Evolutionary conservation across 441 rosid species (phyloP).

Genomic region (Hura crepitans): DNA sequence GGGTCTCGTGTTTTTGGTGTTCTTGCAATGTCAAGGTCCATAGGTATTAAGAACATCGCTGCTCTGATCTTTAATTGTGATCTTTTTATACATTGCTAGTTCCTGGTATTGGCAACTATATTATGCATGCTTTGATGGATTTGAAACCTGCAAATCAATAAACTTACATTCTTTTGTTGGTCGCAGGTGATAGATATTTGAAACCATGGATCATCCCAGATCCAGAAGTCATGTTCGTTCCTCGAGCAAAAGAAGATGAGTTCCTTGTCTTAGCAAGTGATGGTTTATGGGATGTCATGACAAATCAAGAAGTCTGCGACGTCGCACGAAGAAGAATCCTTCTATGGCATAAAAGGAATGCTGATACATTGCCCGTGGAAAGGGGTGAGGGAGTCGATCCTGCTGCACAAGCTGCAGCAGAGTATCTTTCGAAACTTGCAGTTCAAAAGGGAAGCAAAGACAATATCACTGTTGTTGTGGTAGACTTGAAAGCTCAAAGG

Average conservation of each 20-base stretch:
- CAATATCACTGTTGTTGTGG: slow-evolving; percentile 59
- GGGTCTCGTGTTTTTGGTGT: slow-evolving; percentile 84
- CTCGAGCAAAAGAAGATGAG: slow-evolving; percentile 70
- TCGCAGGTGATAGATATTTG: slow-evolving; percentile 67
- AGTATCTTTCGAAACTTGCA: slow-evolving; percentile 59
- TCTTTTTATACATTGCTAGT: background rate
- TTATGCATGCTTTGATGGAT: background rate
- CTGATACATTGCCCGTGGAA: slow-evolving; percentile 22
- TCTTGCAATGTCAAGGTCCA: slow-evolving; percentile 90
- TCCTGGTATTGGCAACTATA: background rate
- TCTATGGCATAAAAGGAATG: slow-evolving; percentile 68
- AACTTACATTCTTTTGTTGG: background rate
- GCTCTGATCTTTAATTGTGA: background rate
- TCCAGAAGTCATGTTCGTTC: slow-evolving; percentile 66
- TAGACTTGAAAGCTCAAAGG: slow-evolving; percentile 75
- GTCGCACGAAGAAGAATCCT: slow-evolving; percentile 65
- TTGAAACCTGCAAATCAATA: background rate
- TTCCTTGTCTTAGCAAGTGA: slow-evolving; percentile 78
- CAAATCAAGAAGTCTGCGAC: slow-evolving; percentile 73
- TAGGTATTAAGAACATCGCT: slow-evolving; percentile 46
- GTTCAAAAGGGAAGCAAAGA: slow-evolving; percentile 82
- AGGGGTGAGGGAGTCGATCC: slow-evolving; percentile 46
- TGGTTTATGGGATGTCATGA: slow-evolving; percentile 87
- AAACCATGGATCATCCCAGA: slow-evolving; percentile 86
- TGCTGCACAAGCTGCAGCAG: slow-evolving; percentile 84